These are phyloP conservation scores for Aspergillus sclerotioniger DNA, from an alignment of 495 filamentous ascomycete species.

Conservation along the genomic window DNA sequence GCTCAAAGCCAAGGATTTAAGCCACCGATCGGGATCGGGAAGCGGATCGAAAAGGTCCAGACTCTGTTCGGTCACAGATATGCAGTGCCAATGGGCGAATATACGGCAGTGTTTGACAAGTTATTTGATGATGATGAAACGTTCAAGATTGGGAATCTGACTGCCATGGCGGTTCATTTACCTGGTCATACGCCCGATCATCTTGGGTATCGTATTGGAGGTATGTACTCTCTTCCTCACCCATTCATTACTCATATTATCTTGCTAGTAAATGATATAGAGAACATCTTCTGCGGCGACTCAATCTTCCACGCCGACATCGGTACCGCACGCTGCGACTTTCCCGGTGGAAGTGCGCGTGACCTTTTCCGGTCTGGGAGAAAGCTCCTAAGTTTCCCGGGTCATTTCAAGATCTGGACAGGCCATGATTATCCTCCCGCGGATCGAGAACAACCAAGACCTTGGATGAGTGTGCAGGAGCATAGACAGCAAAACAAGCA, in stretches of 20 bases:
- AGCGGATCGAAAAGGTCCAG: conserved; percentile 53
- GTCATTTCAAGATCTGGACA: conserved; percentile 46
- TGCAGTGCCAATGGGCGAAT: conserved; percentile 39
- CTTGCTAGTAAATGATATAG: conserved; percentile 16
- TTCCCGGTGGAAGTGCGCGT: conserved; percentile 53
- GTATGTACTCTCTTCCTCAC: conserved; percentile 17
- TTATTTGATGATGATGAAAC: conserved; percentile 53
- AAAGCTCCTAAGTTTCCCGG: conserved; percentile 46
- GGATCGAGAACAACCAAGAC: conserved; percentile 27
- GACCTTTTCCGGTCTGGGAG: conserved; percentile 44
- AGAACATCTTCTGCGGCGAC: conserved; percentile 61
- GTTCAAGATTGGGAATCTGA: conserved; percentile 49
- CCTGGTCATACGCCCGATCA: conserved; percentile 64
- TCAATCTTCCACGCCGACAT: conserved; percentile 59
- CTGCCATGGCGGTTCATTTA: conserved; percentile 49
- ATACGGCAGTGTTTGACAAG: conserved; percentile 46
- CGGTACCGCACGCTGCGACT: conserved; percentile 59
- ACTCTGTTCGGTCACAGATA: conserved; percentile 48
- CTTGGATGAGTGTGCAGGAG: conserved; percentile 50
- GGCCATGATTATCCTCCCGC: conserved; percentile 51
- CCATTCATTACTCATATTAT: background rate
- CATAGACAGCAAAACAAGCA: conserved; percentile 54
- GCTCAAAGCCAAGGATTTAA: conserved; percentile 18
- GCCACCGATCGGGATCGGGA: conserved; percentile 51
- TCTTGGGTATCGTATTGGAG: conserved; percentile 56